Evolutionary conservation across 2,329 filamentous ascomycete species (phyloP).

Genomic region (Thelonectria blattea): DNA sequence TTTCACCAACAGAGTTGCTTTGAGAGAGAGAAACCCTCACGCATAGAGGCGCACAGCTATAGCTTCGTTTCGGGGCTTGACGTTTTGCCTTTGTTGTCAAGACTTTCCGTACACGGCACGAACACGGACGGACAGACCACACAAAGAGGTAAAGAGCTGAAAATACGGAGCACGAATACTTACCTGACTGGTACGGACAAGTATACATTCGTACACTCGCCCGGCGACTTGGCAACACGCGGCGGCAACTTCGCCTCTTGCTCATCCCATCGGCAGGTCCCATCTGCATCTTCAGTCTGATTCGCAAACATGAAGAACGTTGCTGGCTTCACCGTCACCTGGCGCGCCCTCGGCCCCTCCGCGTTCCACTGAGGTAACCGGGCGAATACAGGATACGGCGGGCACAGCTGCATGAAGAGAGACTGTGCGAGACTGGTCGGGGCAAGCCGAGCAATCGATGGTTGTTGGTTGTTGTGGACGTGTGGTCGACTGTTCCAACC

Average conservation of each 20-base stretch:
- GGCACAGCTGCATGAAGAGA: slow-evolving; percentile 6
- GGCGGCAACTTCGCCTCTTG: background rate
- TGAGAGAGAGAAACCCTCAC: background rate
- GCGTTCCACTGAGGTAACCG: slow-evolving; percentile 17
- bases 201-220: background rate
- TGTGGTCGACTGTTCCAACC: background rate
- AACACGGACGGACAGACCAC: background rate
- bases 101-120: background rate
- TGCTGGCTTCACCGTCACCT: background rate
- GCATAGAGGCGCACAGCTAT: slow-evolving; percentile 4
- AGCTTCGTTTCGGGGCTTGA: slow-evolving; percentile 5
- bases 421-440: slow-evolving; percentile 5
- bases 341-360: slow-evolving; percentile 20
- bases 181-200: too few species aligned
- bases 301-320: background rate
- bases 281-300: background rate
- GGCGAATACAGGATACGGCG: slow-evolving; percentile 11
- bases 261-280: background rate
- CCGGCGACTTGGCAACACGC: background rate
- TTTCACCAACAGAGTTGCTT: background rate
- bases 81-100: background rate
- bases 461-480: background rate
- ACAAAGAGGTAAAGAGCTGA: background rate
- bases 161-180: too few species aligned
- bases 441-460: slow-evolving; percentile 2